Evolutionary conservation across 2,329 filamentous ascomycete species (phyloP), one percentile per base, ranked within the genome.

Genomic region (Endoconidiophora polonica): DNA sequence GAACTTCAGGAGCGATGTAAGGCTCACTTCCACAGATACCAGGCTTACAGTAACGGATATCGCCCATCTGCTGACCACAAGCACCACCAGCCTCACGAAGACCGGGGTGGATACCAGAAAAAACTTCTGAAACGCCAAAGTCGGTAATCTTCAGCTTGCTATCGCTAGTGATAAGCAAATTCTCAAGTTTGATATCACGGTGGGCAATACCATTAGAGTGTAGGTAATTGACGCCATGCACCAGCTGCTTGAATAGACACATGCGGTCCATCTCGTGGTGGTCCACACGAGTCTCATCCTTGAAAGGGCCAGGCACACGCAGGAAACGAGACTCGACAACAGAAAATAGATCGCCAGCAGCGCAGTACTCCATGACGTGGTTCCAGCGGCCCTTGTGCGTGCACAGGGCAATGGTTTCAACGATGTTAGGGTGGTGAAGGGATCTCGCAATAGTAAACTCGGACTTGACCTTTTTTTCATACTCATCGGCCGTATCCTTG

Each of bases 291-390:
- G 9, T 12, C 29, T 33, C 29, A 33, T 33, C 29, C 29, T 12
- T 33, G 9, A 33, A 33, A 1, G 39, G 9, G 4, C 46, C 46
- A 9, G 36, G 36, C 12, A 38, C 46, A 52, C 79, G 77, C 55
- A 93, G 76, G 58, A 82, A 81, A 33, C 75, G 74, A 61, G 81
- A 81, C 56, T 80, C 75, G 38, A 93, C 80, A 10, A 94, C 67
- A 54, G 72, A 71, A 62, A 83, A 90, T 4, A 94, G 68, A 59
- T 94, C 87, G 43, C 87, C 86, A 57, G 86, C 77, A 2, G 77
- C 73, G 66, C 87, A 94, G 62, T 84, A 93, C 61, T 94, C 86
- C 87, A 94, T 94, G 50, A 94, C 85, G 61, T 93, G 85, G 61
- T 86, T 88, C 83, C 84, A 93, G 38, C 81, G 78, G 29, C 76